phyloP scores from a whole-genome alignment of 2,329 filamentous ascomycete species.

The Reticulascus tulasneorum region DNA sequence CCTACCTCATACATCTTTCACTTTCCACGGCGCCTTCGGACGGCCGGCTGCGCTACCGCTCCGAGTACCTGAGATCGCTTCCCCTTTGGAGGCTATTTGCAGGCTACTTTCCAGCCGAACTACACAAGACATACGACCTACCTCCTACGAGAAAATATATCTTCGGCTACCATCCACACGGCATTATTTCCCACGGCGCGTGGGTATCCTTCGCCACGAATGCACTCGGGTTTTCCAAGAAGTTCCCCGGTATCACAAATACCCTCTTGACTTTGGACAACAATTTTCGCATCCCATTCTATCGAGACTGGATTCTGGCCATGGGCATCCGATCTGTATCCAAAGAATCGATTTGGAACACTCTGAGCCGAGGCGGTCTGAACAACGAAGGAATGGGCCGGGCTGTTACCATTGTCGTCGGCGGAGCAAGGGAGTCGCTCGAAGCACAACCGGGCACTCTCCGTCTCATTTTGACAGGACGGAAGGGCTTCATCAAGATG shows the following conservation, averaged over 20 bases:
- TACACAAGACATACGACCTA: slow-evolving; percentile 81
- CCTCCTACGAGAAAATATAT: slow-evolving; percentile 86
- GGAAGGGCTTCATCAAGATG: slow-evolving; percentile 92
- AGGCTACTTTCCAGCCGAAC: slow-evolving; percentile 82
- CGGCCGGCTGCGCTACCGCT: slow-evolving; percentile 71
- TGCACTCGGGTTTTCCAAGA: slow-evolving; percentile 76
- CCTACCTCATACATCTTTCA: slow-evolving; percentile 81
- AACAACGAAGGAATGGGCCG: slow-evolving; percentile 84
- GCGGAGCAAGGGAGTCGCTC: slow-evolving; percentile 86
- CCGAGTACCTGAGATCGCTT: slow-evolving; percentile 67
- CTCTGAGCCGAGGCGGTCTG: slow-evolving; percentile 72
- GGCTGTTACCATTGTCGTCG: slow-evolving; percentile 94
- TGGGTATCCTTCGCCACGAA: slow-evolving; percentile 90
- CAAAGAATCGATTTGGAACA: slow-evolving; percentile 85
- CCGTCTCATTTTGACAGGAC: slow-evolving; percentile 72
- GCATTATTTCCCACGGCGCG: slow-evolving; percentile 95
- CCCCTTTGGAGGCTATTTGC: slow-evolving; percentile 86
- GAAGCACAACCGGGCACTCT: slow-evolving; percentile 77
- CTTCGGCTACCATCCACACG: slow-evolving; percentile 95
- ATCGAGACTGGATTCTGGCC: slow-evolving; percentile 87
- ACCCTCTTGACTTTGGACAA: slow-evolving; percentile 89
- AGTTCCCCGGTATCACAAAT: slow-evolving; percentile 95
- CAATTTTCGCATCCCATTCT: slow-evolving; percentile 91
- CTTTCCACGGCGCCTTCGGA: slow-evolving; percentile 74
- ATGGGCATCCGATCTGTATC: slow-evolving; percentile 88